A percentile compares a stretch with the other conserved stretches of the same genome.
Conservation (phyloP, 148 eudicot species). For the Rhododendron ferrugineum region DNA sequence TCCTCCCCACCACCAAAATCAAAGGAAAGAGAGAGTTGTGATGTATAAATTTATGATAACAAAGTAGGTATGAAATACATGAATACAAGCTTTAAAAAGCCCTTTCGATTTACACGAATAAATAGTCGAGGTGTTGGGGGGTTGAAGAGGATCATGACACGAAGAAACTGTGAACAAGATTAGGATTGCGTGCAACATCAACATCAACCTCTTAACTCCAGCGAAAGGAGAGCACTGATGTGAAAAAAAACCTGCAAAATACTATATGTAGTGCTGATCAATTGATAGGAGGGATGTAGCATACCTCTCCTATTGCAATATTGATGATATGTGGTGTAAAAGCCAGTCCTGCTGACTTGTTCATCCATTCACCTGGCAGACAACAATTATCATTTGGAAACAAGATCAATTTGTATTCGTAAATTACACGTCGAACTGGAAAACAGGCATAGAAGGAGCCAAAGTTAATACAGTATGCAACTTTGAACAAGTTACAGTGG, state of each 20-base stretch:
- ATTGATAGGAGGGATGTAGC: not conserved
- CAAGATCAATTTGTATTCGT: not conserved
- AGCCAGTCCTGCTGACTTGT: slow-evolving; percentile 47
- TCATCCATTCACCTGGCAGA: slow-evolving; percentile 68
- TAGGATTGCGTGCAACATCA: not conserved
- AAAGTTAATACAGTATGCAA: not conserved
- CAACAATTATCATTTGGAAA: slow-evolving; percentile 2
- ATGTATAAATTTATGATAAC: not conserved
- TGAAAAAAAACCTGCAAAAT: not conserved
- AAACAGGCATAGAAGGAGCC: not conserved
- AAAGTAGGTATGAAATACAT: not conserved
- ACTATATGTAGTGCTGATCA: not conserved
- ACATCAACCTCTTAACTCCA: slow-evolving; percentile 8
- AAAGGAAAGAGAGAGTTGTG: not conserved
- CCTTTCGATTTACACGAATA: not conserved
- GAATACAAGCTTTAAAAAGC: not conserved
- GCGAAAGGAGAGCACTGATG: not conserved
- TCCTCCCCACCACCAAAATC: not conserved
- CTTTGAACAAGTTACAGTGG: not conserved
- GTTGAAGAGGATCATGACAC: not conserved
- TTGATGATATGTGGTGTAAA: slow-evolving; percentile 57
- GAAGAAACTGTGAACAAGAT: not conserved
- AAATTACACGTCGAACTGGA: not conserved
- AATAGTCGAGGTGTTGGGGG: not conserved
- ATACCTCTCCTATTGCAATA: slow-evolving; percentile 48